Base-by-base conservation (phyloP, 768 basidiomycete species). In the Mycena amicta region DNA sequence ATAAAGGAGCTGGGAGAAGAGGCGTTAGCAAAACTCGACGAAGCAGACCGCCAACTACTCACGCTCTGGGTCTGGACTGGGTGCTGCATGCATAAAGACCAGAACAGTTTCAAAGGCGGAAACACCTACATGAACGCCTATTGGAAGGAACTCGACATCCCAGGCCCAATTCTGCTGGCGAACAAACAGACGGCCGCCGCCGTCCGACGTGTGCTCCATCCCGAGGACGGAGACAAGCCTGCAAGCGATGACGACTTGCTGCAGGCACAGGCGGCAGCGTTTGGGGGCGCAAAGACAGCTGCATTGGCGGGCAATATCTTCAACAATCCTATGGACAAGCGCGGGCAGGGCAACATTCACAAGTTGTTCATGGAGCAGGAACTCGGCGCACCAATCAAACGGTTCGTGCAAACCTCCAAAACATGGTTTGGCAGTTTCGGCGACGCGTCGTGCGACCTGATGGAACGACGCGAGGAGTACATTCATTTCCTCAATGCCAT, bases 81-180 rank as follows among this genome's bases (percentile, higher is more conserved):
- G 1, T 73, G 72, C 52, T 66, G 66, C 30, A 71, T 71, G 70
- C 72, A 73, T 50, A 71, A 72, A 61, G 68, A 72, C 13, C 27
- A 67, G 15, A 72, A 71, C 49, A 40, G 43, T 5, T 30, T 71
- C 47, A 67, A 70, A 29, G 68, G 57, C 30, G 70, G 70, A 3
- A 61, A 59, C 23, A 41, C 29, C 3, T 43, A 26, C 18, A 67
- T 71, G 68, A 37, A 27, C 37, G 56, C 22, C 1, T 58, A 49
- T 5, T 71, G 68, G 67, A 49, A 25, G 37, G 55, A 52, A 25
- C 4, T 53, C 27, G 55, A 40, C 16, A 20, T 45, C 1, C 12
- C 28, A 5, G 53, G 53, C 15, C 58, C 58, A 3, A 51, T 50
- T 25, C 58, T 50, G 16, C 58, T 59, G 2, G 53, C 49, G 13